Percentiles rank a stretch among this genome's conserved stretches.
phyloP scores from a whole-genome alignment of 2,329 filamentous ascomycete species.

The Pyricularia pennisetigena region DNA sequence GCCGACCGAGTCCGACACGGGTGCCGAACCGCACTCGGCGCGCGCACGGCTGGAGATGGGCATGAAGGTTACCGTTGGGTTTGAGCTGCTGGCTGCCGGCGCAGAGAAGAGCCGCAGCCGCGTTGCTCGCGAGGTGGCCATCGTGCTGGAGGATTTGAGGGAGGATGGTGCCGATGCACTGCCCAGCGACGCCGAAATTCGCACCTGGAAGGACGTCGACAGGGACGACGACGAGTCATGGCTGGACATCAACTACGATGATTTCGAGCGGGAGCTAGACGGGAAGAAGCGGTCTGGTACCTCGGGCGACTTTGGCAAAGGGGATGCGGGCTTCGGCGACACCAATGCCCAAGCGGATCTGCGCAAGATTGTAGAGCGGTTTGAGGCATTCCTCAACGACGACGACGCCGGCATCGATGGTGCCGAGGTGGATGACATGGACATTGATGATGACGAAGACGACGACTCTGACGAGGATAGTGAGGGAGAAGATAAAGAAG shows the following conservation, averaged over 20 bases:
- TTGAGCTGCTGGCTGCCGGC: slow-evolving; percentile 74
- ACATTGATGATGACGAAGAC: slow-evolving; percentile 48
- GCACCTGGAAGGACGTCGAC: slow-evolving; percentile 48
- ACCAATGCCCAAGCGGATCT: slow-evolving; percentile 62
- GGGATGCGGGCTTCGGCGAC: slow-evolving; percentile 49
- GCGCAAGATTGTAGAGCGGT: slow-evolving; percentile 85
- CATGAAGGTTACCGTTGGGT: slow-evolving; percentile 84
- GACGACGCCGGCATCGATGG: slow-evolving; percentile 73
- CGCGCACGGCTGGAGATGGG: slow-evolving; percentile 53
- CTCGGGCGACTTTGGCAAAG: slow-evolving; percentile 14
- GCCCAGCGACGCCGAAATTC: slow-evolving; percentile 66
- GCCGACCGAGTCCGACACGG: neutral
- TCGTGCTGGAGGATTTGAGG: slow-evolving; percentile 66
- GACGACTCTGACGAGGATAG: slow-evolving; percentile 44
- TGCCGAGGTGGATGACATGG: slow-evolving; percentile 63
- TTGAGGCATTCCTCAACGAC: slow-evolving; percentile 85
- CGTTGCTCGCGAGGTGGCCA: slow-evolving; percentile 61
- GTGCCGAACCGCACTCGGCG: neutral
- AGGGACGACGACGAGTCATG: slow-evolving; percentile 79
- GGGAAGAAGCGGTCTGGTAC: slow-evolving; percentile 15
- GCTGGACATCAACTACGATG: slow-evolving; percentile 84
- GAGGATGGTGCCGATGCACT: slow-evolving; percentile 58
- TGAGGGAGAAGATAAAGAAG: slow-evolving; percentile 62
- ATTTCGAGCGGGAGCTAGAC: slow-evolving; percentile 30
- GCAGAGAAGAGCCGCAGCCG: slow-evolving; percentile 59